Conservation (phyloP, 805 yeast genomes). For the Kodamaea fukazawae region DNA sequence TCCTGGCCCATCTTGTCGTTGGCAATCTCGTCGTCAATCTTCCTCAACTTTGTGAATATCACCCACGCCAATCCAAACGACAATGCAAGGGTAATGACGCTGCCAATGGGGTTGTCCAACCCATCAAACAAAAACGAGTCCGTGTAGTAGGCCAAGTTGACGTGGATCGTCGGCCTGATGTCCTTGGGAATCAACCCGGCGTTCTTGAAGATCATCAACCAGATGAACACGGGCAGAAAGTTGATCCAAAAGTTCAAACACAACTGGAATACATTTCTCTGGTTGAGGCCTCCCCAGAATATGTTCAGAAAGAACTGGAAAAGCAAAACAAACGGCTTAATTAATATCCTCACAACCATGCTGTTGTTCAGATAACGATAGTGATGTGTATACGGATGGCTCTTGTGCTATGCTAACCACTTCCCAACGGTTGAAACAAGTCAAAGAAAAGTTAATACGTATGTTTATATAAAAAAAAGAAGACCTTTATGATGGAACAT, state of each 20-base stretch:
- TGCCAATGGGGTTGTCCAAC: conserved; percentile 6
- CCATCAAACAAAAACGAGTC: conserved; percentile 39
- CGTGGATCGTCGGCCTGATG: conserved; percentile 53
- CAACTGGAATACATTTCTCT: conserved; percentile 36
- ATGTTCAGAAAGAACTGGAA: conserved; percentile 13
- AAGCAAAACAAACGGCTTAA: conserved; percentile 7
- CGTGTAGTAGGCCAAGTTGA: conserved; percentile 41
- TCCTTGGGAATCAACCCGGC: conserved; percentile 55
- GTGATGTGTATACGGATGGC: no score
- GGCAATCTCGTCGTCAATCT: conserved; percentile 2
- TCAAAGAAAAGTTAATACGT: no score
- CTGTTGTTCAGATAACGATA: no score
- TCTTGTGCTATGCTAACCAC: no score
- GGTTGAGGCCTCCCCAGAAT: conserved; percentile 32
- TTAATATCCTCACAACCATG: background rate
- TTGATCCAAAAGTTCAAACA: conserved; percentile 45
- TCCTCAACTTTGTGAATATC: conserved; percentile 1
- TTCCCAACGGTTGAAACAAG: no score
- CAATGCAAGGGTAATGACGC: background rate
- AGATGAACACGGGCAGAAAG: conserved; percentile 51
- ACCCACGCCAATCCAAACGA: conserved; percentile 1
- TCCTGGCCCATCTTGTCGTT: background rate
- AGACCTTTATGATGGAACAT: no score
- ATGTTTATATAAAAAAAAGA: no score
- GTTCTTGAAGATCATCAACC: conserved; percentile 58